phyloP scores from a whole-genome alignment of 2,329 filamentous ascomycete species.

The Fusarium concolor region DNA sequence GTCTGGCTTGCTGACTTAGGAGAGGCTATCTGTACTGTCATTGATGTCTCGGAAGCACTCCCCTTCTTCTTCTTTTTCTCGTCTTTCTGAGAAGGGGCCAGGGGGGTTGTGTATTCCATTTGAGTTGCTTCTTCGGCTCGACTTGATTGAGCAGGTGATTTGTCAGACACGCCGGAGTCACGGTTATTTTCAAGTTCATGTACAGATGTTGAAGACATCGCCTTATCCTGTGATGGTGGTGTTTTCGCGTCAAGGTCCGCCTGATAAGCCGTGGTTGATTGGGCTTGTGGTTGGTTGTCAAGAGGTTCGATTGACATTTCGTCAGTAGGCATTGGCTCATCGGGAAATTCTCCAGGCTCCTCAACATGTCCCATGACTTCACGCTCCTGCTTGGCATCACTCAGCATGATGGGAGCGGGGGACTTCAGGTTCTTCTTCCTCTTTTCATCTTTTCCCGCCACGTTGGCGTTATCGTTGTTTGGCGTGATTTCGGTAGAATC shows the following conservation, averaged over 20 bases:
- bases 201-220: not conserved
- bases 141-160: not conserved
- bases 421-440: slow-evolving; percentile 28
- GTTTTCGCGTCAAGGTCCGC: not conserved
- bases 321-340: not conserved
- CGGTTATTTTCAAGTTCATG: not conserved
- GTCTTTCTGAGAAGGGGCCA: slow-evolving; percentile 34
- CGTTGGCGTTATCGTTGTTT: not conserved
- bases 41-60: slow-evolving; percentile 8
- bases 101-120: slow-evolving; percentile 21
- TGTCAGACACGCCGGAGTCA: not conserved
- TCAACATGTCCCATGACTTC: not conserved
- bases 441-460: slow-evolving; percentile 33
- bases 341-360: not conserved
- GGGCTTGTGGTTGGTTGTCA: not conserved
- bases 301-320: not conserved
- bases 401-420: not conserved
- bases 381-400: not conserved
- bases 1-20: not conserved
- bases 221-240: not conserved
- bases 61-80: slow-evolving; percentile 33
- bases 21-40: not conserved
- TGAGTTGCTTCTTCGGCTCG: slow-evolving; percentile 2
- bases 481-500: not conserved
- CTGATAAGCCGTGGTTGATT: not conserved